These are phyloP conservation scores for Sporothrix luriei DNA, from an alignment of 2,329 filamentous ascomycete genomes.

Conservation along the genomic window DNA sequence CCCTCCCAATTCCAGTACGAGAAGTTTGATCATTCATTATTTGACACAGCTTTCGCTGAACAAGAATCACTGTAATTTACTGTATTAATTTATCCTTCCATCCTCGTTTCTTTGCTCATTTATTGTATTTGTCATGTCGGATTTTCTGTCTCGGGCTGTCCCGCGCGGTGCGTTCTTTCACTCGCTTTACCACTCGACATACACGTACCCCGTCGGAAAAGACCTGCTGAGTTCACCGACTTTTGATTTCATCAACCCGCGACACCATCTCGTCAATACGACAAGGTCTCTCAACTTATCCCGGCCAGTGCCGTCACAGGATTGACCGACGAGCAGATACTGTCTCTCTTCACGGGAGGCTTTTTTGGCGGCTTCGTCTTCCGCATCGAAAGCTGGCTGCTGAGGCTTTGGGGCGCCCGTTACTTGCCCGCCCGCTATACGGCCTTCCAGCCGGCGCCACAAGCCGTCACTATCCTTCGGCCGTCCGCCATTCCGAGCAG, in stretches of 20 bases:
- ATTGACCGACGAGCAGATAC: slow-evolving; percentile 1
- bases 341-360: slow-evolving; percentile 3
- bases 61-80: too few species aligned
- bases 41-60: too few species aligned
- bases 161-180: slow-evolving; percentile 6
- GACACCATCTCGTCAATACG: background rate
- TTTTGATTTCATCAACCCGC: slow-evolving; percentile 14
- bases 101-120: background rate
- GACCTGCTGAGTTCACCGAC: background rate
- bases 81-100: too few species aligned
- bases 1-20: background rate
- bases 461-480: background rate
- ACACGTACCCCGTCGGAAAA: background rate
- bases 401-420: background rate
- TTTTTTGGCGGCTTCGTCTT: slow-evolving; percentile 23
- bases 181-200: background rate
- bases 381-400: slow-evolving; percentile 14
- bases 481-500: background rate
- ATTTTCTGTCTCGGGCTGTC: background rate
- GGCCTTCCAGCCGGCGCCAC: background rate
- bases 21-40: background rate
- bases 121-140: background rate
- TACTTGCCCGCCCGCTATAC: slow-evolving; percentile 6
- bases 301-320: background rate
- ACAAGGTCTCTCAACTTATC: slow-evolving; percentile 9